phyloP scores from a whole-genome alignment of 1,139 yeast species.

The Nakaseomyces sp. region DNA sequence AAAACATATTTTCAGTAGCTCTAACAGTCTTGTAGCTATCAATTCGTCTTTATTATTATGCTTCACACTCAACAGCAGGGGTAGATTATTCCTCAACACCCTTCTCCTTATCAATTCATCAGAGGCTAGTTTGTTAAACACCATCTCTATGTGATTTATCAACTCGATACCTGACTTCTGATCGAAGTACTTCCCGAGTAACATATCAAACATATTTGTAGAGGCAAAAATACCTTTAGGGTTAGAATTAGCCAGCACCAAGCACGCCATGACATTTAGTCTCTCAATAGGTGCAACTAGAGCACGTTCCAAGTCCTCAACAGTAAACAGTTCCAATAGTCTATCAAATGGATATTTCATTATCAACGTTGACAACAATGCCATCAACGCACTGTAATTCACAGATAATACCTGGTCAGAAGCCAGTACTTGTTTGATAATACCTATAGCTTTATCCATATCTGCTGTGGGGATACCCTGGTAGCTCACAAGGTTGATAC shows the following conservation, averaged over 20 bases:
- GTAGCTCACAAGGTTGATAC: not conserved
- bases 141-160: constrained; percentile 28
- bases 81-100: constrained; percentile 22
- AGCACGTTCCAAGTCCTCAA: constrained; percentile 28
- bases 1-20: constrained; percentile 23
- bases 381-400: constrained; percentile 24
- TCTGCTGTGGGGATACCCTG: constrained; percentile 1
- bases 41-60: constrained; percentile 13
- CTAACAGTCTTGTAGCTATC: constrained; percentile 25
- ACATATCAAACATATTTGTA: constrained; percentile 24
- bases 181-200: constrained; percentile 21
- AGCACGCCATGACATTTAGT: constrained; percentile 28
- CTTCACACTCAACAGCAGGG: constrained; percentile 17
- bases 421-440: constrained; percentile 13
- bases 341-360: constrained; percentile 26
- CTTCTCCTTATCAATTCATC: constrained; percentile 30
- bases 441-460: constrained; percentile 8
- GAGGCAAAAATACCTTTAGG: constrained; percentile 32
- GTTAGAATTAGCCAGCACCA: constrained; percentile 27
- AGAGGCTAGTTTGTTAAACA: constrained; percentile 18
- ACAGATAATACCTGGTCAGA: constrained; percentile 16
- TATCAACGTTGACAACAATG: constrained; percentile 25
- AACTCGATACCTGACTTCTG: constrained; percentile 20
- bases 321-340: constrained; percentile 23
- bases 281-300: constrained; percentile 24